phyloP scores from a whole-genome alignment of 768 basidiomycete species.

The Mycena maculata region DNA sequence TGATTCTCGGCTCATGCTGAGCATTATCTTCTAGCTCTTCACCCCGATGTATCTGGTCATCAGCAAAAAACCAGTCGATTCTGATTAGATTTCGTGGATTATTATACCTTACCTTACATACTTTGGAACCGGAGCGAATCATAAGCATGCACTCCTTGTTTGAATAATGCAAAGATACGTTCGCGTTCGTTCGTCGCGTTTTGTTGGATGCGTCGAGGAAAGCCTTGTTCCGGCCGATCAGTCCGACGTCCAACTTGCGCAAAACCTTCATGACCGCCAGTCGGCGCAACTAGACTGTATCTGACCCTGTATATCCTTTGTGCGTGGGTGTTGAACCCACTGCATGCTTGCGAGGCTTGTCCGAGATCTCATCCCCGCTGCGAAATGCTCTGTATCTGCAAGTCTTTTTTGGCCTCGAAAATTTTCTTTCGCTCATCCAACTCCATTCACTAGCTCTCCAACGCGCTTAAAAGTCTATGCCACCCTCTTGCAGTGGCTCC shows the following conservation, averaged over 20 bases:
- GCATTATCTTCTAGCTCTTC: slow-evolving; percentile 56
- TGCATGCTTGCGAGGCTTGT: slow-evolving; percentile 29
- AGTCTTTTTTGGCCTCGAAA: not conserved
- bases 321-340: not conserved
- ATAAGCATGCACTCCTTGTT: not conserved
- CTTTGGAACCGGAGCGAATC: slow-evolving; percentile 4
- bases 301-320: too few relatives aligned
- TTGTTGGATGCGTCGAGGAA: too few relatives aligned
- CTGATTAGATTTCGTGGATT: not conserved
- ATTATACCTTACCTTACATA: slow-evolving; percentile 7
- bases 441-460: slow-evolving; percentile 8
- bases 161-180: not conserved
- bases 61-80: slow-evolving; percentile 28
- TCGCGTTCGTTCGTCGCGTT: not conserved
- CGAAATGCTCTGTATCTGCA: slow-evolving; percentile 13
- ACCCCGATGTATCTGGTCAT: slow-evolving; percentile 71
- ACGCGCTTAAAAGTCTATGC: slow-evolving; percentile 20
- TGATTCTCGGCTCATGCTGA: slow-evolving; percentile 59
- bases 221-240: not conserved
- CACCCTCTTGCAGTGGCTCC: not conserved
- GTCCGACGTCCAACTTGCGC: too few relatives aligned
- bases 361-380: slow-evolving; percentile 24
- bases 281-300: too few relatives aligned
- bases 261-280: too few relatives aligned
- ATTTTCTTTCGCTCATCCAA: not conserved